Percentiles rank a stretch among this genome's conserved stretches.
These are phyloP conservation scores for Kokia cookei DNA, from an alignment of 441 rosid species.

Conservation along the genomic window DNA sequence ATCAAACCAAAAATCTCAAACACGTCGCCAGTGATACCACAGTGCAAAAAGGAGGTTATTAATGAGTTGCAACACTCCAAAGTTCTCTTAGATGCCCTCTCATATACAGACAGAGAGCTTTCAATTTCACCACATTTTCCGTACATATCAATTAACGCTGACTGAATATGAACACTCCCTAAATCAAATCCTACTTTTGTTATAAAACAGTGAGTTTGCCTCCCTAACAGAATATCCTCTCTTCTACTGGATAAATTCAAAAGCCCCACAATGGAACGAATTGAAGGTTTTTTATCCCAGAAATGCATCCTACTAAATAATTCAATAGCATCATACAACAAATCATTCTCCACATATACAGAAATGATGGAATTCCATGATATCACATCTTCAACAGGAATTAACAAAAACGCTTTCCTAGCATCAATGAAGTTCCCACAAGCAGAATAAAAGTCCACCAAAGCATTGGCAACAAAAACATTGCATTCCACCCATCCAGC, in stretches of 20 bases:
- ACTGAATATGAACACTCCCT: constrained; percentile 43
- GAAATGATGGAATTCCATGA: constrained; percentile 80
- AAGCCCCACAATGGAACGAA: constrained; percentile 56
- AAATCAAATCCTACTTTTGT: constrained; percentile 45
- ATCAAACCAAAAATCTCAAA: constrained; percentile 65
- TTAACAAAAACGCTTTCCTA: constrained; percentile 36
- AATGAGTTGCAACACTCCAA: constrained; percentile 64
- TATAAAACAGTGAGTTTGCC: constrained; percentile 58
- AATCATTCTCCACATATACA: constrained; percentile 28
- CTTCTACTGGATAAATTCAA: constrained; percentile 49
- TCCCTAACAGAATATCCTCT: constrained; percentile 39
- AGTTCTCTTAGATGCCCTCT: constrained; percentile 28
- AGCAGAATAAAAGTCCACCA: constrained; percentile 70
- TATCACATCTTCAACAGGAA: constrained; percentile 44
- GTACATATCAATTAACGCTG: constrained; percentile 63
- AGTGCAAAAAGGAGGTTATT: constrained; percentile 57
- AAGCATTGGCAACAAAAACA: constrained; percentile 54
- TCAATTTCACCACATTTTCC: constrained; percentile 67
- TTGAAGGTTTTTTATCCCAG: constrained; percentile 58
- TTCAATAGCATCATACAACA: constrained; percentile 39
- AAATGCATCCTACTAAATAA: constrained; percentile 62
- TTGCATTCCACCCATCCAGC: constrained; percentile 44
- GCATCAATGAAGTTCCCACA: constrained; percentile 43
- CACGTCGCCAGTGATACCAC: constrained; percentile 49
- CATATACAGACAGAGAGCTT: constrained; percentile 37